Percentiles rank a stretch among this genome's conserved stretches.
Evolutionary conservation across 2,329 filamentous ascomycete species (phyloP).

Genomic region (Aspergillus transmontanensis): DNA sequence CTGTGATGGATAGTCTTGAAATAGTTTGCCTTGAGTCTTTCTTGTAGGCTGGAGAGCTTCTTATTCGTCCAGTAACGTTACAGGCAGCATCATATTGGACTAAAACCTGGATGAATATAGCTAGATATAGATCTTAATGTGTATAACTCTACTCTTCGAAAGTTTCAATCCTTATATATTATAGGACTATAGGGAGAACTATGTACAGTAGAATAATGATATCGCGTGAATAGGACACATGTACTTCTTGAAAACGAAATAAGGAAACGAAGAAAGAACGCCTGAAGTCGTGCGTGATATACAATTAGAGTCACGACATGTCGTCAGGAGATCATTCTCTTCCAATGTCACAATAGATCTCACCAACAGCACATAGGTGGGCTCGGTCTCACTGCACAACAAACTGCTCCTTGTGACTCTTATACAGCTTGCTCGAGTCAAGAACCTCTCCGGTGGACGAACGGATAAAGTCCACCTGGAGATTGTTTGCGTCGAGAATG

Average conservation of each 20-base stretch:
- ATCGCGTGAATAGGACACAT: not conserved
- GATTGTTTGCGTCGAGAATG: slow-evolving; percentile 48
- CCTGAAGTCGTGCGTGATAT: not conserved
- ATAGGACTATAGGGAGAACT: not conserved
- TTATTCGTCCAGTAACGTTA: no score
- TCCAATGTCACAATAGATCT: not conserved
- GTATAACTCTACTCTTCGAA: not conserved
- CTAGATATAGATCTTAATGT: not conserved
- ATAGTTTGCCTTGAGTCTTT: no score
- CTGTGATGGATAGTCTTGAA: not conserved
- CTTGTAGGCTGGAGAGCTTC: no score
- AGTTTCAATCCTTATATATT: not conserved
- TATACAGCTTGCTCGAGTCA: slow-evolving; percentile 53
- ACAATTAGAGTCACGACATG: no score
- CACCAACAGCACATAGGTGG: not conserved
- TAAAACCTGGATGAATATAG: not conserved
- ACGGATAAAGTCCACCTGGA: slow-evolving; percentile 56
- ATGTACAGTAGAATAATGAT: not conserved
- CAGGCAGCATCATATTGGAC: not conserved
- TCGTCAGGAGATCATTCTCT: not conserved
- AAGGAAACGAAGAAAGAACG: no score
- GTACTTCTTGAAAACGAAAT: not conserved
- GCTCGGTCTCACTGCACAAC: slow-evolving; percentile 49
- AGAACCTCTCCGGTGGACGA: slow-evolving; percentile 53
- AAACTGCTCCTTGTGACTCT: slow-evolving; percentile 51